Evolutionary conservation across 139 green algal genomes (phyloP).

Genomic region (Haematococcus lacustris): DNA sequence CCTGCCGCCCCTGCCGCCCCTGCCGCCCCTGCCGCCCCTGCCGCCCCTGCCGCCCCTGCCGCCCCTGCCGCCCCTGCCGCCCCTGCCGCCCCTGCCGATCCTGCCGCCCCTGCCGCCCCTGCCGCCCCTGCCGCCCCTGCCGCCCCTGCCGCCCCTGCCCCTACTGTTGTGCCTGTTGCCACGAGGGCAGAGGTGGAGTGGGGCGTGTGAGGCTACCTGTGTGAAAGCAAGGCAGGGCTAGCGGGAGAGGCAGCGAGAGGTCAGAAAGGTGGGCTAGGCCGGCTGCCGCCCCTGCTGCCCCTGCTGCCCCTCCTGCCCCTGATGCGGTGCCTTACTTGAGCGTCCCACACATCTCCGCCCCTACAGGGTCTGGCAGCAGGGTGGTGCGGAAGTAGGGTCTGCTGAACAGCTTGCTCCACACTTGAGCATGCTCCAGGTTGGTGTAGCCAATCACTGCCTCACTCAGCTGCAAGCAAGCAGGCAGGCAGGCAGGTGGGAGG

Average conservation of each 20-base stretch:
- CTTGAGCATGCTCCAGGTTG: conserved; percentile 36
- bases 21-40: too few species aligned
- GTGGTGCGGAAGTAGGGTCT: conserved; percentile 47
- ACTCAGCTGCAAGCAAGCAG: conserved; percentile 35
- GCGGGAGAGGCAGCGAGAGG: background rate
- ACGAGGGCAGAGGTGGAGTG: too few species aligned
- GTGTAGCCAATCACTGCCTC: conserved; percentile 68
- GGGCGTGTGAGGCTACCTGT: background rate
- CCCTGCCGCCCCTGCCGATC: too few species aligned
- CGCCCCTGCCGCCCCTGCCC: too few species aligned
- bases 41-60: too few species aligned
- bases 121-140: too few species aligned
- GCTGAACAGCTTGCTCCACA: conserved; percentile 59
- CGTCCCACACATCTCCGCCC: conserved; percentile 34
- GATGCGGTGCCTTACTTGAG: too few species aligned
- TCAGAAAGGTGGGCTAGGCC: background rate
- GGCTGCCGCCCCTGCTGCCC: background rate
- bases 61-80: too few species aligned
- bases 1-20: too few species aligned
- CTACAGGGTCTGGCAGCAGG: conserved; percentile 38
- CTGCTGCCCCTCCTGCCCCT: background rate
- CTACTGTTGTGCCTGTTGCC: background rate
- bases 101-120: too few species aligned
- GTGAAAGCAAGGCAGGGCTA: background rate
- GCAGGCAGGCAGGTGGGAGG: background rate